A percentile compares a stretch with the other conserved stretches of the same genome.
Evolutionary conservation across 2,329 filamentous ascomycete genomes (phyloP).

Genomic region (Aspergillus calidoustus): DNA sequence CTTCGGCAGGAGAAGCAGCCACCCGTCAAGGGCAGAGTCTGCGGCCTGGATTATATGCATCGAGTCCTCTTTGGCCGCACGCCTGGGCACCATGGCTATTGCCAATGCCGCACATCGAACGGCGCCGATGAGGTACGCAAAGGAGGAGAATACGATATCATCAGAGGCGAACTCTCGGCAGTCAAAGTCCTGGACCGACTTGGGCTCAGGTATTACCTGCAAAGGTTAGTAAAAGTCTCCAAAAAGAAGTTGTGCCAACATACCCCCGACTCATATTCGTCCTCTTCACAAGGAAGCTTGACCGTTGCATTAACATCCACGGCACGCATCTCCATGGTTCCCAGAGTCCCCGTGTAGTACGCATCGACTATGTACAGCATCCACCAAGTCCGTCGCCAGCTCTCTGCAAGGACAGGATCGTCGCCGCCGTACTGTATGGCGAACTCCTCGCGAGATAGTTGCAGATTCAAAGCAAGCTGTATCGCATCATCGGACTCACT

Average conservation of each 20-base stretch:
- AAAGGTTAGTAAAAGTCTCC: not conserved
- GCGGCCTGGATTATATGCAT: constrained; percentile 37
- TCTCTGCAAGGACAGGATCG: not conserved
- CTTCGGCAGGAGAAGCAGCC: constrained; percentile 45
- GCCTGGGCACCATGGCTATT: not conserved
- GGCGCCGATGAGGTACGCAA: not conserved
- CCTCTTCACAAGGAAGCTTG: constrained; percentile 41
- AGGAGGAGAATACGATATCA: not conserved
- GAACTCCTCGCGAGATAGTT: not conserved
- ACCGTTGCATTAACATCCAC: constrained; percentile 30
- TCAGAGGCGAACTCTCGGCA: not conserved
- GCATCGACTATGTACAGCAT: constrained; percentile 56
- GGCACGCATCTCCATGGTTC: constrained; percentile 30
- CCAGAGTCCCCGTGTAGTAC: constrained; percentile 70
- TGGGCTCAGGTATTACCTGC: not conserved
- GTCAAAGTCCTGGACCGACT: not conserved
- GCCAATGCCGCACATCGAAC: not conserved
- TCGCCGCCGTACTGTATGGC: not conserved
- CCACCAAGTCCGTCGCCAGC: not conserved
- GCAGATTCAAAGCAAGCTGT: not conserved
- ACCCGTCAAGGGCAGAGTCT: constrained; percentile 46
- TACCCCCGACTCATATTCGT: constrained; percentile 29
- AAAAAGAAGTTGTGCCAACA: not conserved
- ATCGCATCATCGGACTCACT: not conserved
- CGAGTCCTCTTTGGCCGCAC: constrained; percentile 27